These are phyloP conservation scores for Fagopyrum esculentum DNA, from an alignment of 148 eudicot species.

Conservation along the genomic window DNA sequence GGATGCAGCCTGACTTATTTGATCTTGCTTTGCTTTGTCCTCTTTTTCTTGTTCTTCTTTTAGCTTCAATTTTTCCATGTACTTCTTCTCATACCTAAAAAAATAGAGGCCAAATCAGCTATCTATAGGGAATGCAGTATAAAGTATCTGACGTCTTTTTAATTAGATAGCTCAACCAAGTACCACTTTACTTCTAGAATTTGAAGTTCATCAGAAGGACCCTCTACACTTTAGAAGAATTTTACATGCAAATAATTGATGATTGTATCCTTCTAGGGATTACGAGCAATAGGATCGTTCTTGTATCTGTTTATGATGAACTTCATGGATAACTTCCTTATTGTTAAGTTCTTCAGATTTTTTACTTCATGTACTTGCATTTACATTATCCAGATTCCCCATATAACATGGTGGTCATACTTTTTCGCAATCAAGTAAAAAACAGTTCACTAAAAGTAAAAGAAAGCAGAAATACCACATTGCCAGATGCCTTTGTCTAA, in stretches of 20 bases:
- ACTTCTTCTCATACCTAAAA: conserved; percentile 65
- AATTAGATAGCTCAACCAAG: not conserved
- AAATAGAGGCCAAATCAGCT: not conserved
- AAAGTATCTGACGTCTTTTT: not conserved
- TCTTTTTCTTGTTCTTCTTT: conserved; percentile 54
- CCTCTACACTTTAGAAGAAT: not conserved
- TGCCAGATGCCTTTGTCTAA: not conserved
- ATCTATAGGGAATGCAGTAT: not conserved
- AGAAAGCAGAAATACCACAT: not conserved
- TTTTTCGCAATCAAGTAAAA: not conserved
- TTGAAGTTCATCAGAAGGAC: not conserved
- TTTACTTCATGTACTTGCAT: not conserved
- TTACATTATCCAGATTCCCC: not conserved
- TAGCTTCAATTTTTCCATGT: conserved; percentile 51
- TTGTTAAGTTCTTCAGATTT: not conserved
- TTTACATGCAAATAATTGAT: not conserved
- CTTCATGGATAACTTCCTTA: not conserved
- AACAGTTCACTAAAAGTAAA: not conserved
- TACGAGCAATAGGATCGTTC: not conserved
- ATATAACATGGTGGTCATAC: not conserved
- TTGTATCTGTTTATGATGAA: not conserved
- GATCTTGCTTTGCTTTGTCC: conserved; percentile 40
- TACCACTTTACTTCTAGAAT: not conserved
- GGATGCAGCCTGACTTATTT: conserved; percentile 29
- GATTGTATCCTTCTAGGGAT: not conserved